Evolutionary conservation across 495 filamentous ascomycete genomes (phyloP).

Genomic region (Acidomyces sp.): DNA sequence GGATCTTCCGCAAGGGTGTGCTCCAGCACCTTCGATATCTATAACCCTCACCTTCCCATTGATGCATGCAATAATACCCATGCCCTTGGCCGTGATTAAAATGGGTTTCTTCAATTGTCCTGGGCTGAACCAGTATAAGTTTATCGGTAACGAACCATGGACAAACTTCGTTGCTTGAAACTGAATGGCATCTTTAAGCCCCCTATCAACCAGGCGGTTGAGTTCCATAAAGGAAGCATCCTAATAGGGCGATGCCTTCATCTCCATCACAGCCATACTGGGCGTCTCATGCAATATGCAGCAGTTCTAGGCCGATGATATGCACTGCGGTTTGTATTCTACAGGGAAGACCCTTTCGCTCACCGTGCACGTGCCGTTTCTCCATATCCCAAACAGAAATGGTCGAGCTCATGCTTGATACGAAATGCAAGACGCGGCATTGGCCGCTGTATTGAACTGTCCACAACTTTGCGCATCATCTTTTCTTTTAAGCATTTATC

Average conservation of each 20-base stretch:
- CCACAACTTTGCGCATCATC: neutral
- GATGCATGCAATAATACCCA: conserved; percentile 6
- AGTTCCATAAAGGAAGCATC: conserved; percentile 46
- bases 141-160: conserved; percentile 35
- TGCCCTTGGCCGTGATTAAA: neutral
- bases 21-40: conserved; percentile 42
- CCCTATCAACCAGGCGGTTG: conserved; percentile 42
- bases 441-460: neutral
- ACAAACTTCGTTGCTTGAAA: conserved; percentile 37
- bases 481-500: conserved; percentile 31
- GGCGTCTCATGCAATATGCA: conserved; percentile 37
- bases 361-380: conserved; percentile 37
- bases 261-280: conserved; percentile 35
- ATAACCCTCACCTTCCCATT: conserved; percentile 37
- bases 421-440: conserved; percentile 30
- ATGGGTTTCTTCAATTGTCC: conserved; percentile 32
- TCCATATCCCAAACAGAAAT: conserved; percentile 28
- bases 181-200: conserved; percentile 44
- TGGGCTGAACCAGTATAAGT: conserved; percentile 46
- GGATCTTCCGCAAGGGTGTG: conserved; percentile 49
- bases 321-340: conserved; percentile 50
- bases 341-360: conserved; percentile 41
- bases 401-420: conserved; percentile 22
- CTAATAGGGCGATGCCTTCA: conserved; percentile 49
- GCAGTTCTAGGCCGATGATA: conserved; percentile 42